These are phyloP conservation scores for Serpula lacrymans DNA, from an alignment of 768 basidiomycete genomes.

Conservation along the genomic window DNA sequence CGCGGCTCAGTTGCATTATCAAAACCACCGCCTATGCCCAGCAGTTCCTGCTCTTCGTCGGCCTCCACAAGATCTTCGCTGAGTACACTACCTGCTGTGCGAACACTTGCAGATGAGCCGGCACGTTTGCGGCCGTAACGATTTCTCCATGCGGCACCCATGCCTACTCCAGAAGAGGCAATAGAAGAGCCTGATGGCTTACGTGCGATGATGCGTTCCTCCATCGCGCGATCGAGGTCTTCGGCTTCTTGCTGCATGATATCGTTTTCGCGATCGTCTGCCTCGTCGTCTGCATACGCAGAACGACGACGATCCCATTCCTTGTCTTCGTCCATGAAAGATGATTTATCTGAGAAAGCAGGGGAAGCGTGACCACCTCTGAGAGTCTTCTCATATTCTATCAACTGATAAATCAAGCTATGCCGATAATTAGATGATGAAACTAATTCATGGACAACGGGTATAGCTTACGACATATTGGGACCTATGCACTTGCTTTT, in stretches of 20 bases:
- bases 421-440: slow-evolving; percentile 18
- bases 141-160: slow-evolving; percentile 63
- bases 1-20: slow-evolving; percentile 33
- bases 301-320: slow-evolving; percentile 75
- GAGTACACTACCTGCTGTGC: slow-evolving; percentile 62
- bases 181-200: slow-evolving; percentile 67
- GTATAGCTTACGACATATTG: slow-evolving; percentile 83
- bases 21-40: slow-evolving; percentile 68
- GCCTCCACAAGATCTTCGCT: slow-evolving; percentile 83
- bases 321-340: slow-evolving; percentile 61
- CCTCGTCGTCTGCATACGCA: slow-evolving; percentile 42
- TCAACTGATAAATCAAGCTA: slow-evolving; percentile 89
- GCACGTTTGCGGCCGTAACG: slow-evolving; percentile 71
- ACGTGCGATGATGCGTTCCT: slow-evolving; percentile 73
- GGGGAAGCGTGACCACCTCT: slow-evolving; percentile 48
- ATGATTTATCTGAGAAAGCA: slow-evolving; percentile 52
- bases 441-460: slow-evolving; percentile 19
- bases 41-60: slow-evolving; percentile 71
- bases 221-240: slow-evolving; percentile 85
- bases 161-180: slow-evolving; percentile 55
- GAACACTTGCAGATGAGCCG: slow-evolving; percentile 70
- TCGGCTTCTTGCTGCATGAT: slow-evolving; percentile 74
- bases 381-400: slow-evolving; percentile 84
- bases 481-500: slow-evolving; percentile 87
- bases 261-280: slow-evolving; percentile 49